A percentile compares a stretch with the other conserved stretches of the same genome.
Conservation (phyloP, 768 basidiomycete species). For the Sistotremastrum suecicum region DNA sequence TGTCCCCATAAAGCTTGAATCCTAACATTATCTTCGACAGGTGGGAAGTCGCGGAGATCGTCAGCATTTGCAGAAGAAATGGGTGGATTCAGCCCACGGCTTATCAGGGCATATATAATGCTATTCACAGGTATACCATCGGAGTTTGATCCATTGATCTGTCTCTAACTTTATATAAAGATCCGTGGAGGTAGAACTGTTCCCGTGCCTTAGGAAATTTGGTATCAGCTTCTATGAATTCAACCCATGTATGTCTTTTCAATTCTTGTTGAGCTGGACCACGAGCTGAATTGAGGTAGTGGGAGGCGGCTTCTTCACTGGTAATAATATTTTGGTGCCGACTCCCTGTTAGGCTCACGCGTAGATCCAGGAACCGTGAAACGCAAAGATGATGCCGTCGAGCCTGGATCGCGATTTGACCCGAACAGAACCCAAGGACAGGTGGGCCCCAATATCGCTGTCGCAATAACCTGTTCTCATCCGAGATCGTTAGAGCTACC, state of each 20-base stretch:
- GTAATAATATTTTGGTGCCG: constrained; percentile 16
- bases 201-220: constrained; percentile 28
- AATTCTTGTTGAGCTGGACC: neutral
- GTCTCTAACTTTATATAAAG: constrained; percentile 8
- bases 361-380: neutral
- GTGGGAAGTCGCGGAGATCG: constrained; percentile 33
- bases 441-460: constrained; percentile 15
- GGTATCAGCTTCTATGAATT: constrained; percentile 27
- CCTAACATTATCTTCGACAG: constrained; percentile 6
- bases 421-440: constrained; percentile 29
- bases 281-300: constrained; percentile 12
- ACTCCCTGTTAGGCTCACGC: neutral
- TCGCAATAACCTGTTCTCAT: neutral
- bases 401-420: constrained; percentile 46
- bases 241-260: constrained; percentile 23
- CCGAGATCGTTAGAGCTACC: constrained; percentile 18
- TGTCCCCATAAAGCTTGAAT: neutral
- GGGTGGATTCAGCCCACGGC: constrained; percentile 34
- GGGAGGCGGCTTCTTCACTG: constrained; percentile 28
- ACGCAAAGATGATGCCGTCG: constrained; percentile 21
- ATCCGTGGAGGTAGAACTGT: constrained; percentile 23
- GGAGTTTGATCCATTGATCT: neutral
- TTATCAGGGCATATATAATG: constrained; percentile 36
- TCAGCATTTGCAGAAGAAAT: constrained; percentile 25
- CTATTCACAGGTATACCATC: constrained; percentile 17